Evolutionary conservation across 2,329 filamentous ascomycete species (phyloP).

Genomic region (Calonectria pteridis): DNA sequence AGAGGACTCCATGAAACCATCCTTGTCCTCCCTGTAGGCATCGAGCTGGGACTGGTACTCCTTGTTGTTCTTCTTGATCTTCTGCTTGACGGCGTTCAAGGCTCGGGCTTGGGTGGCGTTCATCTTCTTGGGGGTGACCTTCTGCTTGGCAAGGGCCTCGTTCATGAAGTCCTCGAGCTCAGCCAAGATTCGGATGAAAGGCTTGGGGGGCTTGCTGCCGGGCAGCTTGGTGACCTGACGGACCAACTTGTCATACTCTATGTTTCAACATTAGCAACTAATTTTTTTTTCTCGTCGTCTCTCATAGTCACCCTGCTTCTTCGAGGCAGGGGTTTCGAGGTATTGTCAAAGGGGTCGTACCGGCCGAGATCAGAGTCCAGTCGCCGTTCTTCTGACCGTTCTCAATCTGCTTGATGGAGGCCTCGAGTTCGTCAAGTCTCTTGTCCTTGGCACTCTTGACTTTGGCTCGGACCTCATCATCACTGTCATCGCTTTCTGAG

Average conservation of each 20-base stretch:
- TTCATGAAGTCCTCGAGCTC: slow-evolving; percentile 96
- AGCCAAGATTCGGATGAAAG: slow-evolving; percentile 92
- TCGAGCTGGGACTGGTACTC: slow-evolving; percentile 92
- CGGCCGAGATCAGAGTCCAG: slow-evolving; percentile 91
- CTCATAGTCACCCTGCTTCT: neutral
- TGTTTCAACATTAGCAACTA: slow-evolving; percentile 31
- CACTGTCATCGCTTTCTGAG: slow-evolving; percentile 86
- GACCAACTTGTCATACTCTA: slow-evolving; percentile 96
- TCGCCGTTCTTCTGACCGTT: slow-evolving; percentile 98
- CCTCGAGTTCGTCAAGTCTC: slow-evolving; percentile 92
- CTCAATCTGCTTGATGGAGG: slow-evolving; percentile 90
- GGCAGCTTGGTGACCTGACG: slow-evolving; percentile 85
- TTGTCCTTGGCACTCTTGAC: slow-evolving; percentile 99
- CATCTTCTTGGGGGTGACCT: slow-evolving; percentile 96
- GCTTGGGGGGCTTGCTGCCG: slow-evolving; percentile 84
- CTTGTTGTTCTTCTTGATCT: slow-evolving; percentile 99
- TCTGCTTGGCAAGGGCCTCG: slow-evolving; percentile 94
- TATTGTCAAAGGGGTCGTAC: slow-evolving; percentile 59
- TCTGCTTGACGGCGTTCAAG: slow-evolving; percentile 96
- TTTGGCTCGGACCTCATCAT: slow-evolving; percentile 85
- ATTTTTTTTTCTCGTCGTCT: neutral
- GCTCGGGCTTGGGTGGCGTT: slow-evolving; percentile 95
- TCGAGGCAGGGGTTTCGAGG: neutral
- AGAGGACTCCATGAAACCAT: slow-evolving; percentile 87
- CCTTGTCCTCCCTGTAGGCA: slow-evolving; percentile 86